Evolutionary conservation across 148 eudicot genomes (phyloP), one percentile per base, ranked within the genome.

Genomic region (Silene latifolia): DNA sequence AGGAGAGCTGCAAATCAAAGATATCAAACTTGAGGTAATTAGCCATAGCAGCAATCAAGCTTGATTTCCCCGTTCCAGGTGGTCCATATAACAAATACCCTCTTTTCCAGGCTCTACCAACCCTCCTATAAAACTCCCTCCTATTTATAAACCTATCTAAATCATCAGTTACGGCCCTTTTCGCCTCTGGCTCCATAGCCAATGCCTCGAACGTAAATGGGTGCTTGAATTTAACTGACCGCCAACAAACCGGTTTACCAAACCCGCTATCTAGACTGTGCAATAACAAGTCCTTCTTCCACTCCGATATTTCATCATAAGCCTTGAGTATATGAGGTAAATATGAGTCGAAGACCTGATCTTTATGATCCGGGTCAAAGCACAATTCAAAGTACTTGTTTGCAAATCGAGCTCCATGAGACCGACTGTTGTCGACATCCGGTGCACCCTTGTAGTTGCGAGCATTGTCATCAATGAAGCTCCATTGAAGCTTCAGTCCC

Each of bases 31-130:
- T 75, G 20, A 83, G 76, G 74, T 83, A 39, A 59, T 83, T 83
- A 12, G 86, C 86, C 81, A 83, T 83, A 20, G 86, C 86, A 0
- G 83, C 86, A 46, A 83, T 71, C 66, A 83, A 67, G 79, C 86
- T 83, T 0, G 86, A 83, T 27, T 83, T 83, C 14, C 86, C 86
- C 0, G 86, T 83, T 53, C 86, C 86, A 9, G 86, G 86, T 5
- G 86, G 86, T 18, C 86, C 86, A 54, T 83, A 83, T 9, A 83
- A 42, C 79, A 80, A 71, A 27, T 80, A 83, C 48, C 86, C 83
- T 62, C 86, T 77, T 69, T 83, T 83, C 83, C 86, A 80, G 14
- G 83, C 79, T 76, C 80, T 64, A 11, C 86, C 83, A 0, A 80
- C 78, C 35, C 78, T 80, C 19, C 24, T 77, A 27, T 83, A 83